These are phyloP conservation scores for Besnoitia besnoiti DNA, from an alignment of 169 alveolate species.

Conservation along the genomic window DNA sequence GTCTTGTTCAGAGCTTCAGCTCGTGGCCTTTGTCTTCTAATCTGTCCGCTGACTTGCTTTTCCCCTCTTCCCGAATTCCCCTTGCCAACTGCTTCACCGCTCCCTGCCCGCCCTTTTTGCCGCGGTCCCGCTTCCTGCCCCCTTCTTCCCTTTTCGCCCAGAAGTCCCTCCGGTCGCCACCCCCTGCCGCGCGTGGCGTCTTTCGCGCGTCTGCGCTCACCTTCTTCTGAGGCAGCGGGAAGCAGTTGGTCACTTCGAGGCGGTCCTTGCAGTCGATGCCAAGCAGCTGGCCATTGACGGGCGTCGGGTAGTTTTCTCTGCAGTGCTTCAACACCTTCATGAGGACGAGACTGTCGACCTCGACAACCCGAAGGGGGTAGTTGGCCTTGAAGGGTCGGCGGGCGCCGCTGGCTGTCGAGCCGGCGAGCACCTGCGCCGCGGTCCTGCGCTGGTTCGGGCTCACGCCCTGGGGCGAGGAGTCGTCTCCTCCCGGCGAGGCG, in stretches of 20 bases:
- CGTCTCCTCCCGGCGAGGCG: neutral
- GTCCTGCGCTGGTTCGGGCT: neutral
- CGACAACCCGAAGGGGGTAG: conserved; percentile 60
- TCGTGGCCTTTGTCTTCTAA: no score
- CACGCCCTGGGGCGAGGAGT: neutral
- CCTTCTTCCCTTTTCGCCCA: neutral
- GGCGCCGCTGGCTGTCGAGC: neutral
- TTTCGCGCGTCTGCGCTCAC: neutral
- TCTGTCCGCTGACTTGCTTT: no score
- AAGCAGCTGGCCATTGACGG: conserved; percentile 86
- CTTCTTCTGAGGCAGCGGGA: conserved; percentile 86
- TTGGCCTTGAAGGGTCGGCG: neutral
- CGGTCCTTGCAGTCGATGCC: conserved; percentile 83
- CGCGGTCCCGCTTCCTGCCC: neutral
- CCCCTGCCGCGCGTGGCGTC: no score
- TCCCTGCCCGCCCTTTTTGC: neutral
- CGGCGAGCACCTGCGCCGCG: conserved; percentile 27
- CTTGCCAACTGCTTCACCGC: neutral
- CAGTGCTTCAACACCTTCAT: conserved; percentile 85
- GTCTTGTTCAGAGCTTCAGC: no score
- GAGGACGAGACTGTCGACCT: conserved; percentile 74
- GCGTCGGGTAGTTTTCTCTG: conserved; percentile 83
- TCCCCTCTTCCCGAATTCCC: neutral
- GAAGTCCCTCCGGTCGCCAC: neutral
- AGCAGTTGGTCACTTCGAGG: conserved; percentile 86